phyloP scores from a whole-genome alignment of 805 yeast genomes.

The Wickerhamiella kurtzmanii region DNA sequence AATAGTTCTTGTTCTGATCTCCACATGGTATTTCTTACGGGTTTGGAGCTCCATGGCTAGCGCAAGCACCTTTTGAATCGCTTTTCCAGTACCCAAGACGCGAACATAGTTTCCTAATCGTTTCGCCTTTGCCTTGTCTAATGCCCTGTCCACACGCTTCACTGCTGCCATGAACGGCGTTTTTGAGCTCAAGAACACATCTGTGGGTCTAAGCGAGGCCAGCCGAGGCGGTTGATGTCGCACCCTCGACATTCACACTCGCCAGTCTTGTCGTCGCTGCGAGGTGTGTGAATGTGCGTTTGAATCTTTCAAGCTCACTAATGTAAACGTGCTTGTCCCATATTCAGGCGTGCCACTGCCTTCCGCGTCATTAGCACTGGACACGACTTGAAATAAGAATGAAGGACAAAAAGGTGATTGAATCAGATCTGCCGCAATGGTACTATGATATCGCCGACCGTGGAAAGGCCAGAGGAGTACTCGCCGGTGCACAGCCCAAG shows the following conservation, averaged over 20 bases:
- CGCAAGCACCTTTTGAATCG: slow-evolving; percentile 50
- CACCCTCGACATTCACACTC: background rate
- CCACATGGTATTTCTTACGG: slow-evolving; percentile 36
- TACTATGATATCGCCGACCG: slow-evolving; percentile 19
- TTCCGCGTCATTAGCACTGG: too few species aligned
- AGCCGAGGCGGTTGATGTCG: slow-evolving; percentile 27
- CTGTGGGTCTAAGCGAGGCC: slow-evolving; percentile 32
- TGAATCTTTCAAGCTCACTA: too few species aligned
- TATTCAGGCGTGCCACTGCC: too few species aligned
- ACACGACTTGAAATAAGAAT: too few species aligned
- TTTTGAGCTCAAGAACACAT: slow-evolving; percentile 33
- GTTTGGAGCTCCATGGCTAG: slow-evolving; percentile 47
- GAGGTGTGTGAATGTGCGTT: too few species aligned
- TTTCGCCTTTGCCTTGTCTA: slow-evolving; percentile 33
- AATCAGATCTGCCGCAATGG: slow-evolving; percentile 19
- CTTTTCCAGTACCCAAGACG: slow-evolving; percentile 64
- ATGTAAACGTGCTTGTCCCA: too few species aligned
- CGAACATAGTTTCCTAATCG: slow-evolving; percentile 36
- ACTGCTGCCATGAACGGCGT: slow-evolving; percentile 67
- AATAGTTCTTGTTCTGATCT: slow-evolving; percentile 48
- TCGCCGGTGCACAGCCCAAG: slow-evolving; percentile 6
- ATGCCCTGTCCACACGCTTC: slow-evolving; percentile 44
- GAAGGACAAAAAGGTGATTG: background rate
- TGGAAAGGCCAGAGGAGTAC: slow-evolving; percentile 11
- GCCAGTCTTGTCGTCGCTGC: too few species aligned